These are phyloP conservation scores for Borovskyia barvae DNA, from an alignment of 208 protist genomes.

Conservation along the genomic window DNA sequence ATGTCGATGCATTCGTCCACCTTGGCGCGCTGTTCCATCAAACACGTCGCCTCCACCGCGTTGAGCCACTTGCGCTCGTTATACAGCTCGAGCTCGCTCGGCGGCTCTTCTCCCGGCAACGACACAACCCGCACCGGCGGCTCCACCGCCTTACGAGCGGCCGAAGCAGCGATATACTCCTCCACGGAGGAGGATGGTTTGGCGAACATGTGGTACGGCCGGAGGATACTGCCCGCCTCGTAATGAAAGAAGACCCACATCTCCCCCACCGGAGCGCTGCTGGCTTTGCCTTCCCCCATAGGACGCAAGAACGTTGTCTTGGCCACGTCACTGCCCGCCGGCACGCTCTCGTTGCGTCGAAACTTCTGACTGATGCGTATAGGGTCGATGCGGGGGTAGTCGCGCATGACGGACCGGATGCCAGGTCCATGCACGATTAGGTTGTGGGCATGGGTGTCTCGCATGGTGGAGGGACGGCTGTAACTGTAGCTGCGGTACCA, in stretches of 20 bases:
- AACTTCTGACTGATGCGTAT: constrained; percentile 88
- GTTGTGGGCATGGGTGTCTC: constrained; percentile 32
- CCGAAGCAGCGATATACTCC: constrained; percentile 68
- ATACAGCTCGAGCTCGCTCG: constrained; percentile 74
- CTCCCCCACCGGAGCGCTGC: constrained; percentile 33
- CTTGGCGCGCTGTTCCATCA: constrained; percentile 53
- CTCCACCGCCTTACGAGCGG: constrained; percentile 28
- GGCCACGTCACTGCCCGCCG: constrained; percentile 57
- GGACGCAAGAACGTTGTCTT: constrained; percentile 74
- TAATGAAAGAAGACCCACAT: constrained; percentile 91
- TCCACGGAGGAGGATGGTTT: constrained; percentile 70
- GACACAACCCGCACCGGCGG: constrained; percentile 54
- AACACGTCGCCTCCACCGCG: constrained; percentile 52
- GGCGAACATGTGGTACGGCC: constrained; percentile 78
- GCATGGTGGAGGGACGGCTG: constrained; percentile 31
- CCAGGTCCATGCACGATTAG: constrained; percentile 24
- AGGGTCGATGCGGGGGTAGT: constrained; percentile 67
- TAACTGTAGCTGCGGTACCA: constrained; percentile 82
- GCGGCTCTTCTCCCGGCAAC: constrained; percentile 60
- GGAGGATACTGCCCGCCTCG: constrained; percentile 63
- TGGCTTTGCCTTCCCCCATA: constrained; percentile 4
- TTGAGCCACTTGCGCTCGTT: constrained; percentile 85
- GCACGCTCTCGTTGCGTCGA: constrained; percentile 38
- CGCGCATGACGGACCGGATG: constrained; percentile 26
- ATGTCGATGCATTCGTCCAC: constrained; percentile 64